phyloP scores from a whole-genome alignment of 352 stramenopile genomes.

The Elongisporangium anandrum region DNA sequence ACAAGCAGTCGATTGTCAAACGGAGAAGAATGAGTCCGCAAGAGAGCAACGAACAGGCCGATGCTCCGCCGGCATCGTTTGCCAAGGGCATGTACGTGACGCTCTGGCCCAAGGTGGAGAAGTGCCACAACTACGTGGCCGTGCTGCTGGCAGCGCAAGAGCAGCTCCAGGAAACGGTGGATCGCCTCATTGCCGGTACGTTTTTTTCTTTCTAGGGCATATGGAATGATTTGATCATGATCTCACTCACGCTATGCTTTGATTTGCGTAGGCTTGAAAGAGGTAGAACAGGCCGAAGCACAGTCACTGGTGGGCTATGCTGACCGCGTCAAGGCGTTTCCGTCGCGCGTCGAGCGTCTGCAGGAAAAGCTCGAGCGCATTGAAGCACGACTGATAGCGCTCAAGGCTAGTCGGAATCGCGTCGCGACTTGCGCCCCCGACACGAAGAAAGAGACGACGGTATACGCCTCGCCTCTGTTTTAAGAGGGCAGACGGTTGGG shows the following conservation, averaged over 20 bases:
- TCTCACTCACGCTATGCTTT: not conserved
- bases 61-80: constrained; percentile 20
- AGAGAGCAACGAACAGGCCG: not conserved
- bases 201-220: not conserved
- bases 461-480: constrained; percentile 45
- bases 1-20: not conserved
- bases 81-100: constrained; percentile 75
- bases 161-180: constrained; percentile 65
- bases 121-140: constrained; percentile 72
- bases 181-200: constrained; percentile 52
- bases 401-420: constrained; percentile 48
- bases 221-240: not conserved
- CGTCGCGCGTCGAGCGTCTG: constrained; percentile 49
- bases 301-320: constrained; percentile 66
- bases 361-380: constrained; percentile 72
- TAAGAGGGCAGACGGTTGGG: constrained; percentile 8
- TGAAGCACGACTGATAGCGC: constrained; percentile 49
- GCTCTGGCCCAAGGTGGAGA: constrained; percentile 82
- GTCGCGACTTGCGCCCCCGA: constrained; percentile 22
- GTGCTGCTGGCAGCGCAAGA: constrained; percentile 66
- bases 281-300: constrained; percentile 50
- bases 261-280: constrained; percentile 39
- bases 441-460: constrained; percentile 10
- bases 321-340: constrained; percentile 68
- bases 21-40: not conserved